These are phyloP conservation scores for Leucoagaricus sp. DNA, from an alignment of 1,284 basidiomycete species.

Conservation along the genomic window DNA sequence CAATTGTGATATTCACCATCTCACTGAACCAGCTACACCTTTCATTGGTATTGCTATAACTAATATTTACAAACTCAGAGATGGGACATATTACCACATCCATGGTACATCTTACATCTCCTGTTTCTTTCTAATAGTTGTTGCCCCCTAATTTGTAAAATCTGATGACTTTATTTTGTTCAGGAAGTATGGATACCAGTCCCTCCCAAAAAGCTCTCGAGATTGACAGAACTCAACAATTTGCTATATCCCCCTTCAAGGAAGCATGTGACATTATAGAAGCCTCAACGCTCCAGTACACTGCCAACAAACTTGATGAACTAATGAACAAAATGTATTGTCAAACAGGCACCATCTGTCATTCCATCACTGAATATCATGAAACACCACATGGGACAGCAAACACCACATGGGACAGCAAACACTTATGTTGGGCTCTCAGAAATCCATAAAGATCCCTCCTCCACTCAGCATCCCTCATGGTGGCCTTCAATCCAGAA, in stretches of 20 bases:
- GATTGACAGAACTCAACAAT: not conserved
- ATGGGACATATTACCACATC: conserved; percentile 20
- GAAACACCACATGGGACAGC: conserved; percentile 21
- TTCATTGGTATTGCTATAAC: conserved; percentile 15
- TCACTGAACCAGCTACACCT: not conserved
- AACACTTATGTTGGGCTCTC: conserved; percentile 21
- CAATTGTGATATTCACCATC: conserved; percentile 14
- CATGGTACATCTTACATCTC: conserved; percentile 16
- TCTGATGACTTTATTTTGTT: too few relatives aligned
- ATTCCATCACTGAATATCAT: conserved; percentile 20
- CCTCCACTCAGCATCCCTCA: too few relatives aligned
- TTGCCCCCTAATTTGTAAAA: not conserved
- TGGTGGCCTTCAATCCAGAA: too few relatives aligned
- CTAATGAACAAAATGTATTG: conserved; percentile 21
- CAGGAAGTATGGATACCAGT: too few relatives aligned
- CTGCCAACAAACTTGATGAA: conserved; percentile 16
- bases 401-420: conserved; percentile 23
- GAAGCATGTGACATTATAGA: conserved; percentile 17
- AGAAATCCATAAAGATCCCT: conserved; percentile 17
- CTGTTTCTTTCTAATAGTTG: too few relatives aligned
- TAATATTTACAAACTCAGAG: conserved; percentile 22
- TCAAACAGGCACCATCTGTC: conserved; percentile 21
- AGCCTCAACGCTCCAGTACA: conserved; percentile 9
- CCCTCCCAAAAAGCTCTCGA: conserved; percentile 12
- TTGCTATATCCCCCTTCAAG: not conserved